phyloP scores from a whole-genome alignment of 768 basidiomycete species.

The Hypholoma fasciculare region DNA sequence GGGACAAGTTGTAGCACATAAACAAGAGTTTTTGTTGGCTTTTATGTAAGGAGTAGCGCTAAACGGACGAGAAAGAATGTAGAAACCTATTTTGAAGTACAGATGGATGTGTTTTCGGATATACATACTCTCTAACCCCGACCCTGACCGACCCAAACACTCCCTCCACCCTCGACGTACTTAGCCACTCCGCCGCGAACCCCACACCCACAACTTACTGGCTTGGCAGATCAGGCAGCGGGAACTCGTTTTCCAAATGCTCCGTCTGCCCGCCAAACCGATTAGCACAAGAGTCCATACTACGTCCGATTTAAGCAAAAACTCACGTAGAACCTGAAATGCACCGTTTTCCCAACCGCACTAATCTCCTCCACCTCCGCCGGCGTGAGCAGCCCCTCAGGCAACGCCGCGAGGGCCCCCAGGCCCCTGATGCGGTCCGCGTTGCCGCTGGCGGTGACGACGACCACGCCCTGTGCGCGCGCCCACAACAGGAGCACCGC shows the following conservation, averaged over 20 bases:
- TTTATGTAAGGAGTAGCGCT: too few relatives aligned
- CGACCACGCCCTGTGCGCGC: constrained; percentile 29
- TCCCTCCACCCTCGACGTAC: background rate
- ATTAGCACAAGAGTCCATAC: too few relatives aligned
- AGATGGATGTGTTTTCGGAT: too few relatives aligned
- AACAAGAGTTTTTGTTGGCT: too few relatives aligned
- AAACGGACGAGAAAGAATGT: too few relatives aligned
- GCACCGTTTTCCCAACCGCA: constrained; percentile 31
- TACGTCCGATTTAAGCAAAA: background rate
- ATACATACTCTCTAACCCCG: background rate
- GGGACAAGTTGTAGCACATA: too few relatives aligned
- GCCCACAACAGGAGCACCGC: constrained; percentile 34
- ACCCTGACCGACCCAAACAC: background rate
- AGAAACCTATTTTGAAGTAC: too few relatives aligned
- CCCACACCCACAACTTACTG: constrained; percentile 1
- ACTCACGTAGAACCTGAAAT: constrained; percentile 36
- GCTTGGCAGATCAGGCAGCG: constrained; percentile 29
- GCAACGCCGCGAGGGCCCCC: constrained; percentile 26
- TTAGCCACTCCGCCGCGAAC: too few relatives aligned
- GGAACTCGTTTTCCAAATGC: constrained; percentile 37
- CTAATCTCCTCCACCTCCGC: constrained; percentile 35
- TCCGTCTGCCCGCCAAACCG: constrained; percentile 25
- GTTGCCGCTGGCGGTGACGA: constrained; percentile 33
- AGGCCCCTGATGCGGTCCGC: constrained; percentile 28
- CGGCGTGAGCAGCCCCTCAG: constrained; percentile 25